phyloP scores from a whole-genome alignment of 1,284 basidiomycete species.

The Neolentinus lepideus region DNA sequence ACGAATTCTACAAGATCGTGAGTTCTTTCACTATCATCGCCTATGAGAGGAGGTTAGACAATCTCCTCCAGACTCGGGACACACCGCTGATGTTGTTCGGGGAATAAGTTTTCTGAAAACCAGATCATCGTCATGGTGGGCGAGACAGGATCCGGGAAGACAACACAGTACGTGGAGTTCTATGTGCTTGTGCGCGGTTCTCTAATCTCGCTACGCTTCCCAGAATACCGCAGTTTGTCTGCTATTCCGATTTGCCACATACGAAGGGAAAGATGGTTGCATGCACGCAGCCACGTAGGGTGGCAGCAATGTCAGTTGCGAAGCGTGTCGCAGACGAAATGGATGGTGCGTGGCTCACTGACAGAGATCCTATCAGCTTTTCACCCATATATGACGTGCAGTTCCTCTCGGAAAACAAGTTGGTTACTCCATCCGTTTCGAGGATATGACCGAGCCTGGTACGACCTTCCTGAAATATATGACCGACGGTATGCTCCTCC shows the following conservation, averaged over 20 bases:
- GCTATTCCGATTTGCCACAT: constrained; percentile 89
- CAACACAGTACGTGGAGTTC: constrained; percentile 74
- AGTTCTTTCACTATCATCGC: constrained; percentile 21
- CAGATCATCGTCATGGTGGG: constrained; percentile 96
- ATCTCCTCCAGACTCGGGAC: constrained; percentile 14
- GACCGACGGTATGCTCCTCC: constrained; percentile 98
- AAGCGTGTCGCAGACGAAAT: constrained; percentile 94
- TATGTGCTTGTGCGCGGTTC: neutral
- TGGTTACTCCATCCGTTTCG: constrained; percentile 98
- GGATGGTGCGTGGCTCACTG: constrained; percentile 58
- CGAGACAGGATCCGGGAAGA: constrained; percentile 98
- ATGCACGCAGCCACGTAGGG: constrained; percentile 95
- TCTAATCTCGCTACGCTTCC: neutral
- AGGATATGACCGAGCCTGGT: constrained; percentile 91
- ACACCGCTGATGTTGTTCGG: constrained; percentile 13
- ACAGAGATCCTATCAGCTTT: neutral
- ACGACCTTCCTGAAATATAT: constrained; percentile 97
- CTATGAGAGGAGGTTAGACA: constrained; percentile 24
- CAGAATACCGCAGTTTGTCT: constrained; percentile 91
- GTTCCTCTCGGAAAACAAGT: constrained; percentile 91
- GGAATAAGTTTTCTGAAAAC: constrained; percentile 67
- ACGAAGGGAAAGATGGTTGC: constrained; percentile 87
- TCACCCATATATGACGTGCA: constrained; percentile 21
- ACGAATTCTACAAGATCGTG: constrained; percentile 82
- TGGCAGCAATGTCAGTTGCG: constrained; percentile 70